Evolutionary conservation across 1,284 basidiomycete species (phyloP), one percentile per base, ranked within the genome.

Genomic region (Heterobasidion irregulare): DNA sequence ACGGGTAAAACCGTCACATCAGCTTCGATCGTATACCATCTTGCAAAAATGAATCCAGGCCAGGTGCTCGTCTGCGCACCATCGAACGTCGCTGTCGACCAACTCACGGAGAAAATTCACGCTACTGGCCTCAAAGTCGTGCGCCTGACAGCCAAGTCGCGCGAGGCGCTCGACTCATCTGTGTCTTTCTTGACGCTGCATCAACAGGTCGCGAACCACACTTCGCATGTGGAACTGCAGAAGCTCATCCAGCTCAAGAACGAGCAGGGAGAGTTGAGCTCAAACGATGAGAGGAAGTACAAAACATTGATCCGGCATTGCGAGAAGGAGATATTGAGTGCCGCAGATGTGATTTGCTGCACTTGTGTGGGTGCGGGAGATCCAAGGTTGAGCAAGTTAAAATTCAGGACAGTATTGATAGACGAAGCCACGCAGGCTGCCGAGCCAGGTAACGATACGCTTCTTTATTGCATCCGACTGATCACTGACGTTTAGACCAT

Each of bases 1-100:
- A 99, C 97, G 0, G 97, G 97, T 47, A 99, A 99, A 75, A 99
- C 97, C 0, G 97, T 99, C 56, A 99, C 97, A 0, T 98, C 95
- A n/a, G 97, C 97, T 6, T 98, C 97, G 1, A 96, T 98, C 64
- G 96, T 99, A 47, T 94, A 99, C 69, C 97, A 99, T 70, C 86
- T 99, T 8, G 94, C 94, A 54, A 98, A 98, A 75, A 99, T 99
- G 96, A 98, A 98, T 66, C 94, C 94, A 0, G 97, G 97, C 35
- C 97, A 98, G 71, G 97, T 99, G 26, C 88, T 99, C 46, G 97
- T 99, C 57, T 97, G 95, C 69, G 97, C 97, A 1, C 97, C 97
- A 0, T 99, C 97, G 54, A 99, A 99, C 73, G 97, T 99, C 61
- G 97, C 97, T 50, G 97, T 99, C 56, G 97, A 99, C 69, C 97